Conservation (phyloP, 1,139 yeast genomes). For the Candida anutae region DNA sequence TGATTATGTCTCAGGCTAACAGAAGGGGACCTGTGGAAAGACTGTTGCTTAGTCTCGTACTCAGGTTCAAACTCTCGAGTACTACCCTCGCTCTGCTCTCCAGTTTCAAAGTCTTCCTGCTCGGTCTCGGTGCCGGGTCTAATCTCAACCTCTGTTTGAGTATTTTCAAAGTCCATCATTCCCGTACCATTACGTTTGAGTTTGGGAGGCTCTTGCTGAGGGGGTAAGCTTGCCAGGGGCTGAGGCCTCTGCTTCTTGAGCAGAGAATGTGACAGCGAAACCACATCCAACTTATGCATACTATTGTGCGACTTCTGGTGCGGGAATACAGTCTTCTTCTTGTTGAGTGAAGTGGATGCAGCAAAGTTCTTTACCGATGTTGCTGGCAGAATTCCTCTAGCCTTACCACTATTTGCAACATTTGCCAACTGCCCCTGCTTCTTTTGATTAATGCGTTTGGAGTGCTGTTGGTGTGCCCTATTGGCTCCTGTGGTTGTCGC, state of each 20-base stretch:
- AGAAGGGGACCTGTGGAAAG: too few relatives aligned
- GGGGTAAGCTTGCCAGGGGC: conserved; percentile 1
- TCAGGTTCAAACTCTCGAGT: too few relatives aligned
- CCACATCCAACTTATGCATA: conserved; percentile 12
- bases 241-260: conserved; percentile 1
- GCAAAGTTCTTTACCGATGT: conserved; percentile 17
- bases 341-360: conserved; percentile 35
- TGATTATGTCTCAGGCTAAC: too few relatives aligned
- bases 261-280: conserved; percentile 3
- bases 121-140: background rate
- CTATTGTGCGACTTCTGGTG: conserved; percentile 6
- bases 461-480: too few relatives aligned
- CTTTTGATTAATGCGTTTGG: too few relatives aligned
- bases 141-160: too few relatives aligned
- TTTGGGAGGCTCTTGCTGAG: conserved; percentile 8
- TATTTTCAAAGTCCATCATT: conserved; percentile 10
- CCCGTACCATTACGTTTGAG: conserved; percentile 21
- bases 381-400: conserved; percentile 2
- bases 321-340: conserved; percentile 24
- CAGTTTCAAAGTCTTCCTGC: conserved; percentile 1
- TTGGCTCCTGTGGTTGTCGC: conserved; percentile 2
- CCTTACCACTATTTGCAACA: conserved; percentile 19
- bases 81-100: background rate
- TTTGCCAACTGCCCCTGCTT: conserved; percentile 17
- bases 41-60: background rate